A percentile compares a stretch with the other conserved stretches of the same genome.
Conservation (phyloP, 805 yeast species). For the Kodamaea kakaduensis region DNA sequence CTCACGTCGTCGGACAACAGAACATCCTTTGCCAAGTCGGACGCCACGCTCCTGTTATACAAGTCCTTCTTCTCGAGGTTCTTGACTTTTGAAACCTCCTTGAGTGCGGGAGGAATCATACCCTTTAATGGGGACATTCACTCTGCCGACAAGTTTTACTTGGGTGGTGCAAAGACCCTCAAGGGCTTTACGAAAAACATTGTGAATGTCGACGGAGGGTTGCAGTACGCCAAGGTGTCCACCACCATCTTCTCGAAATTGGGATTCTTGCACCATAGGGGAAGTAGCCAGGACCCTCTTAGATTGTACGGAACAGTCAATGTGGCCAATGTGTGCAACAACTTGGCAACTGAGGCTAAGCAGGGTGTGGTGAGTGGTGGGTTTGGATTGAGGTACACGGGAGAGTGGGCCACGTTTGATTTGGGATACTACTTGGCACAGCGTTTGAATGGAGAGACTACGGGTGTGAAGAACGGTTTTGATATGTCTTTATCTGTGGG, state of each 20-base stretch:
- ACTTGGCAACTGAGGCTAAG: conserved; percentile 20
- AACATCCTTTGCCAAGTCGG: conserved; percentile 33
- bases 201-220: conserved; percentile 74
- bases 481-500: conserved; percentile 38
- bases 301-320: conserved; percentile 58
- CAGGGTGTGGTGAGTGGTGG: conserved; percentile 28
- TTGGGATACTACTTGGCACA: conserved; percentile 35
- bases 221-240: conserved; percentile 54
- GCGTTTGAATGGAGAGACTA: conserved; percentile 17
- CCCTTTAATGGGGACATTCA: conserved; percentile 40
- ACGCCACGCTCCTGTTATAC: conserved; percentile 27
- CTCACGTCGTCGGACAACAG: conserved; percentile 22
- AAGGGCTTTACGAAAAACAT: conserved; percentile 67
- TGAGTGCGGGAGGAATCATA: conserved; percentile 56
- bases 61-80: conserved; percentile 42
- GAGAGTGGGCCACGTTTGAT: conserved; percentile 39
- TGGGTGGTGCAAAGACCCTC: conserved; percentile 76
- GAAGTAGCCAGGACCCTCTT: conserved; percentile 23
- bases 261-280: conserved; percentile 40
- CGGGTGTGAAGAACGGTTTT: conserved; percentile 37
- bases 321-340: conserved; percentile 55
- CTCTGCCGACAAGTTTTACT: conserved; percentile 72
- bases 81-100: conserved; percentile 47
- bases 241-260: conserved; percentile 54
- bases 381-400: conserved; percentile 35